These are phyloP conservation scores for Didymellaceae sp. DNA, from an alignment of 2,329 filamentous ascomycete genomes.

Conservation along the genomic window DNA sequence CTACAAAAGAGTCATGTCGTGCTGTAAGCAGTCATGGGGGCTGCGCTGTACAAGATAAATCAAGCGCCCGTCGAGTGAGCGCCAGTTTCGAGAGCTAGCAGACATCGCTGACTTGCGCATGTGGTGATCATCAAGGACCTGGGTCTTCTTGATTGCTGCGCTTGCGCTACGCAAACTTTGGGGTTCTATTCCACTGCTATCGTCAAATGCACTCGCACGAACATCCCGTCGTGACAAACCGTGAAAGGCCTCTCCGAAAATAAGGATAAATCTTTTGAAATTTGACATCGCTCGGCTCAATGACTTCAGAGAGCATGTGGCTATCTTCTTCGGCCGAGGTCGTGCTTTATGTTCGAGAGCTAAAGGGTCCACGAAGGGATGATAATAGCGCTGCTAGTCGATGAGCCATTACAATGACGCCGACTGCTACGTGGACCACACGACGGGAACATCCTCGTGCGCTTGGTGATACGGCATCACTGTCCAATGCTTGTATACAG, in stretches of 20 bases:
- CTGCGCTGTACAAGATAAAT: slow-evolving; percentile 24
- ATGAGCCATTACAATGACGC: slow-evolving; percentile 31
- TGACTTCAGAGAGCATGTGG: slow-evolving; percentile 16
- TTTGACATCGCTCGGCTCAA: slow-evolving; percentile 24
- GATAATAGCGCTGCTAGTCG: slow-evolving; percentile 29
- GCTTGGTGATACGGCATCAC: slow-evolving; percentile 1
- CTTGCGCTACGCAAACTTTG: neutral
- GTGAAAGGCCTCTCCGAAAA: slow-evolving; percentile 29
- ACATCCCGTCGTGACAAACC: slow-evolving; percentile 13
- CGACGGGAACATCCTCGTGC: neutral
- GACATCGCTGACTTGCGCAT: neutral
- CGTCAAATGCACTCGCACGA: slow-evolving; percentile 15
- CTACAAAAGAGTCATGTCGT: slow-evolving; percentile 17
- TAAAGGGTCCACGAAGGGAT: slow-evolving; percentile 12
- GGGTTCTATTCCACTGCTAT: too few relatives aligned
- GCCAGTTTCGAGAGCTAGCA: neutral
- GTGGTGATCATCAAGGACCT: neutral
- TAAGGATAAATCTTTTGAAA: slow-evolving; percentile 13
- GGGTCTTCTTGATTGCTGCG: neutral
- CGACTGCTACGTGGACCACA: slow-evolving; percentile 7
- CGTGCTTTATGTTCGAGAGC: slow-evolving; percentile 6
- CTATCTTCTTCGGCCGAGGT: slow-evolving; percentile 34
- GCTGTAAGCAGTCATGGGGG: slow-evolving; percentile 27
- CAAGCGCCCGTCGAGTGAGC: slow-evolving; percentile 10
- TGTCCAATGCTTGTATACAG: slow-evolving; percentile 9